Evolutionary conservation across 169 alveolate species (phyloP).

Genomic region (Ophryocystis elektroscirrha): DNA sequence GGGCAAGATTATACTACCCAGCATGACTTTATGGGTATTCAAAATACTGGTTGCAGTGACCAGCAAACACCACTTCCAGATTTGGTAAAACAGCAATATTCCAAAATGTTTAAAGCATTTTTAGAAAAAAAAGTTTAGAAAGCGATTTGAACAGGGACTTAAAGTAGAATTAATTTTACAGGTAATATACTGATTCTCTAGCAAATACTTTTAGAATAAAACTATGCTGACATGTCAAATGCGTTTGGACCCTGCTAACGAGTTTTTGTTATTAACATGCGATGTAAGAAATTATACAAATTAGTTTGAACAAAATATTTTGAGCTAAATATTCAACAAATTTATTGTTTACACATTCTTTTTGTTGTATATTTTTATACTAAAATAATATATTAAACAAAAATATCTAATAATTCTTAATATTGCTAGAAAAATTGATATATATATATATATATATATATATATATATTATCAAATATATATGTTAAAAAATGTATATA

Average conservation of each 20-base stretch:
- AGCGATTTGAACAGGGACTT: slow-evolving; percentile 13
- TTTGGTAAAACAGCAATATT: too few relatives aligned
- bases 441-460: too few relatives aligned
- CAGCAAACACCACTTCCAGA: too few relatives aligned
- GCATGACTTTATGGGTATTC: too few relatives aligned
- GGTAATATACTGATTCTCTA: slow-evolving; percentile 5
- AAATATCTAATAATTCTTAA: slow-evolving; percentile 4
- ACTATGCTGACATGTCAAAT: too few relatives aligned
- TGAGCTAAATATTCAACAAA: background rate
- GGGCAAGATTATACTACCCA: too few relatives aligned
- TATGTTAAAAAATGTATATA: too few relatives aligned
- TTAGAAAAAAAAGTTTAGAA: slow-evolving; percentile 17
- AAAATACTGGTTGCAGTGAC: too few relatives aligned
- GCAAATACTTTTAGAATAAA: too few relatives aligned
- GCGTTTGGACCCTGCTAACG: too few relatives aligned
- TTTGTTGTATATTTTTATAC: slow-evolving; percentile 2
- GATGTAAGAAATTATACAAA: background rate
- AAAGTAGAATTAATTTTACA: slow-evolving; percentile 19
- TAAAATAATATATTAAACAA: background rate
- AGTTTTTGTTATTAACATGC: background rate
- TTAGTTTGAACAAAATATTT: background rate
- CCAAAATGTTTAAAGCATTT: too few relatives aligned
- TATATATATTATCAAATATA: too few relatives aligned
- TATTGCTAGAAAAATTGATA: background rate
- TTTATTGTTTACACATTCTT: background rate